Evolutionary conservation across 2,329 filamentous ascomycete species (phyloP), one percentile per base, ranked within the genome.

Genomic region (Trichoderma pleuroti): DNA sequence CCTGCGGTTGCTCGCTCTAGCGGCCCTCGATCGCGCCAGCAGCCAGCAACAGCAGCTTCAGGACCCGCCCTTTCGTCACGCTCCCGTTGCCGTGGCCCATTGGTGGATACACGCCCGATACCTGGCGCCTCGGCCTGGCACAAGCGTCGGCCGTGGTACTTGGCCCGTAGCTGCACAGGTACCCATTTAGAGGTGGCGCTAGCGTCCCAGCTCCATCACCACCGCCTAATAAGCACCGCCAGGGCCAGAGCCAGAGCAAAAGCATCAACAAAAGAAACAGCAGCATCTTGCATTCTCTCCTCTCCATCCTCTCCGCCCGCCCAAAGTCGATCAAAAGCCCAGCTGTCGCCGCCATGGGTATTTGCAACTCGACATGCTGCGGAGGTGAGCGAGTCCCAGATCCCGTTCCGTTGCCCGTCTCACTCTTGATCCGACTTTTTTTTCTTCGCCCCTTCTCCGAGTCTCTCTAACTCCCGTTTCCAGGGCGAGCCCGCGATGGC

Each of bases 401-500:
- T n/a, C n/a, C n/a, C n/a, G 18, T 9, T 32, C 63, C 26, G 30
- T 36, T 70, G 42, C 46, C 70, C 21, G 26, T 28, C 5, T 28
- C 26, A 61, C 52, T 49, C 28, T 59, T 67, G 60, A 36, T 65
- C 56, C 56, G 28, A 11, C n/a, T 34, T 52, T 49, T 57, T n/a
- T n/a, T 59, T 21, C n/a, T 21, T 59, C 18, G 56, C 56, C 56
- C 56, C 56, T 52, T 52, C 56, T 59, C 56, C n/a, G 56, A 21
- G 54, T 65, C 60, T 52, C n/a, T 30, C 21, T 49, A 16, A 34
- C 46, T 56, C 60, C 30, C 64, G 67, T 70, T 60, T 71, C 52
- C 72, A 92, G 92, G 90, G 78, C 92, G 91, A 83, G 88, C 91
- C 81, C 91, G 91, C 81, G 92, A 95, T 86, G 91, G 90, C 75